Conservation (phyloP, 192 early-diverging fungal species). For the Umbelopsis isabellina region DNA sequence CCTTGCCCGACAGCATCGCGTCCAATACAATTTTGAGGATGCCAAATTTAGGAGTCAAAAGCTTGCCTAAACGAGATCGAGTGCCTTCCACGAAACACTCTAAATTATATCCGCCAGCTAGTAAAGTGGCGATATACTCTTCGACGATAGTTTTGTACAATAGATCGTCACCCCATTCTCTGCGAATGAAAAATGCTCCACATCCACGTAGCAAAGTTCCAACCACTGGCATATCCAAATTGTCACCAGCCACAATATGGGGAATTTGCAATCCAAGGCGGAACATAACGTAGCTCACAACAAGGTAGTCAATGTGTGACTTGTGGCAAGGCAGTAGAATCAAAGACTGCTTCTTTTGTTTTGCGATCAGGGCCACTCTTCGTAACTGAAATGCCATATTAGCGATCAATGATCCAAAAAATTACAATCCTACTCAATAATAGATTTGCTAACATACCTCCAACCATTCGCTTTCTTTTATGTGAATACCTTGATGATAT, state of each 20-base stretch:
- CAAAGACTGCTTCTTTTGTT: slow-evolving; percentile 70
- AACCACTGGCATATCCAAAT: slow-evolving; percentile 78
- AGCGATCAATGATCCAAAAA: neutral
- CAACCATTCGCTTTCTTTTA: slow-evolving; percentile 76
- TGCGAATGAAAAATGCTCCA: slow-evolving; percentile 82
- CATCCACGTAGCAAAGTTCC: slow-evolving; percentile 64
- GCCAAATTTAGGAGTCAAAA: slow-evolving; percentile 80
- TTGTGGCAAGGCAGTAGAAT: slow-evolving; percentile 85
- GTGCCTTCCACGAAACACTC: slow-evolving; percentile 88
- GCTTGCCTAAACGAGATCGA: slow-evolving; percentile 71
- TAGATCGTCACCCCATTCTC: slow-evolving; percentile 76
- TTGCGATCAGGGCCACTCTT: slow-evolving; percentile 56
- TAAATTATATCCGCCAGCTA: slow-evolving; percentile 70
- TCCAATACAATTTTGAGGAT: slow-evolving; percentile 83
- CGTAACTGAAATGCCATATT: slow-evolving; percentile 43
- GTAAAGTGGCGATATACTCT: slow-evolving; percentile 74
- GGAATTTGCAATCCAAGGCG: slow-evolving; percentile 62
- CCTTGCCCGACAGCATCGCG: slow-evolving; percentile 60
- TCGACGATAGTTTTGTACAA: slow-evolving; percentile 73
- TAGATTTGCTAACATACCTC: slow-evolving; percentile 49
- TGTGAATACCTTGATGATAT: slow-evolving; percentile 87
- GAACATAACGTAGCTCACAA: slow-evolving; percentile 80
- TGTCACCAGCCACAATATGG: slow-evolving; percentile 86
- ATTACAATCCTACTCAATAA: no score
- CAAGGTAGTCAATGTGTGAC: slow-evolving; percentile 86